Base-by-base conservation (phyloP, 805 yeast species). In the Yamadazyma laniorum region DNA sequence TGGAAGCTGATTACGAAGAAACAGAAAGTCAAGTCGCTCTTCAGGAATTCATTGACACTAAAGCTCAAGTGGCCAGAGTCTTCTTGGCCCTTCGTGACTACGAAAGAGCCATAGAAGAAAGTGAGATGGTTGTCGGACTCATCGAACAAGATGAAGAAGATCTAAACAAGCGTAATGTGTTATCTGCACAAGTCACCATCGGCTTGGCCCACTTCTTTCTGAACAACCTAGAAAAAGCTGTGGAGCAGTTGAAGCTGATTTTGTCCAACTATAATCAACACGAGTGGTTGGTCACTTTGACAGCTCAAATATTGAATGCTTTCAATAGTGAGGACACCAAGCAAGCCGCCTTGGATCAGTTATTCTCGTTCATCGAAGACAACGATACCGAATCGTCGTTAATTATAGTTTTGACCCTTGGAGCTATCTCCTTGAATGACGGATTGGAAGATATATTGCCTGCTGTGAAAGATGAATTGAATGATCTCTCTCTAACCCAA, bases 301-400 rank as follows among this genome's bases (percentile, higher is more conserved):
- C 87, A 15, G 78, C 93, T 0, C 95, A 89, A 53, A 83, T 90
- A 0, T 66, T 93, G 34, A 84, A 82, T 64, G 86, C 87, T 2
- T 76, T 77, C 40, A 84, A 79, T n/a, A 75, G 79, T 0, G 79
- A 75, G n/a, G 93, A 85, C 4, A 79, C 93, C 1, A 81, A 79
- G 42, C 83, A 80, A 45, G 90, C 89, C 1, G 96, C 97, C 0
- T 53, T 85, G 32, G 96, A 89, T 50, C 95, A 88, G 57, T 61
- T 91, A 30, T 82, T 85, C 49, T 70, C 74, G 17, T 78, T 72
- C 49, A 77, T 89, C 28, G 82, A 75, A 43, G 42, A 38, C 27
- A 22, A 32, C 21, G 67, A 63, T 3, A 59, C 74, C 40, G 96
- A 95, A 0, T 68, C 85, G 1, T 78, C 89, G 2, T 61, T 87